phyloP scores from a whole-genome alignment of 768 basidiomycete genomes.

The Rhodotorula diobovata region DNA sequence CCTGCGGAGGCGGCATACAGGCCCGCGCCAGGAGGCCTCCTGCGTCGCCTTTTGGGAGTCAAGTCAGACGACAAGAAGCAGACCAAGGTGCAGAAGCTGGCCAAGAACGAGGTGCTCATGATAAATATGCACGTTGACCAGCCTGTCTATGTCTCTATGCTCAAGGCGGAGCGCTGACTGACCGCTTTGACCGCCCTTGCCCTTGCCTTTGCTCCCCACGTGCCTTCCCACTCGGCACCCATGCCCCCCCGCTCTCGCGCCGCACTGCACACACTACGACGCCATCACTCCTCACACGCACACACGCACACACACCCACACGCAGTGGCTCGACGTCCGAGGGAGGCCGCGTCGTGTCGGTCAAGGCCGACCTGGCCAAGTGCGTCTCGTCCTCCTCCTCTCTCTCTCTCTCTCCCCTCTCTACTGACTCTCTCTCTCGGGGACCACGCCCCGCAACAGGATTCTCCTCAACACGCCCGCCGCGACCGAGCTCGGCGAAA shows the following conservation, averaged over 20 bases:
- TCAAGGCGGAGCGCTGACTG: too few species aligned
- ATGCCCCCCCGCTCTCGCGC: neutral
- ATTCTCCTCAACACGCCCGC: slow-evolving; percentile 90
- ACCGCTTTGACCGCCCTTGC: too few species aligned
- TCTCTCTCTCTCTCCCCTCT: neutral
- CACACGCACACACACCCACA: too few species aligned
- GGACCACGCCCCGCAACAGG: too few species aligned
- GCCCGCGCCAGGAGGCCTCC: too few species aligned
- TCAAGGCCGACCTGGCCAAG: slow-evolving; percentile 83
- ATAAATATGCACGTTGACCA: slow-evolving; percentile 71
- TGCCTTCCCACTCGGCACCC: neutral
- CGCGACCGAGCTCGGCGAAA: slow-evolving; percentile 94
- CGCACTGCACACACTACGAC: too few species aligned
- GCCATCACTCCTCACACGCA: neutral
- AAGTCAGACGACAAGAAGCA: slow-evolving; percentile 99
- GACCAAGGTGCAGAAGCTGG: slow-evolving; percentile 80
- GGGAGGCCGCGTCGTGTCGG: slow-evolving; percentile 86
- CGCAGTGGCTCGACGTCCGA: slow-evolving; percentile 65
- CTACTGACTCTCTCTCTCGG: too few species aligned
- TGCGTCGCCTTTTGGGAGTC: slow-evolving; percentile 92
- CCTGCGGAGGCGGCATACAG: too few species aligned
- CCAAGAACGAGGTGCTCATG: slow-evolving; percentile 83
- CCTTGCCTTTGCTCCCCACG: too few species aligned
- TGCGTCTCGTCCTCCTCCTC: neutral
- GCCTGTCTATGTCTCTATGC: too few species aligned